Evolutionary conservation across 106 monocot genomes (phyloP).

Genomic region (Platanthera zijinensis): DNA sequence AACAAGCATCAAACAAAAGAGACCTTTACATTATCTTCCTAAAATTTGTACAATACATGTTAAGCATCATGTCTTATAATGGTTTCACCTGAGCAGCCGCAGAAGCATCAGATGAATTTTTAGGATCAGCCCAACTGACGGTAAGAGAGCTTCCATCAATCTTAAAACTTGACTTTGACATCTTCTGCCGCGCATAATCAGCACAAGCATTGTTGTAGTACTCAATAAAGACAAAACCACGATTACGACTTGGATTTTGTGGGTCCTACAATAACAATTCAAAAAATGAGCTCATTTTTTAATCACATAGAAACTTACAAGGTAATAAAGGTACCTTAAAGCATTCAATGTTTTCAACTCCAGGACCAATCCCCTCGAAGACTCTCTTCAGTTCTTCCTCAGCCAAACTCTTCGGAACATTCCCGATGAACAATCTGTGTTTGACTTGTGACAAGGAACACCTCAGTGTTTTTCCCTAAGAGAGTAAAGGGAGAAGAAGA

Average conservation of each 20-base stretch:
- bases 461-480: constrained; percentile 82
- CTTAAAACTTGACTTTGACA: constrained; percentile 66
- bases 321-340: constrained; percentile 56
- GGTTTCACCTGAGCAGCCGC: constrained; percentile 74
- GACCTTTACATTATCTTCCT: background rate
- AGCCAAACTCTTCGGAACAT: constrained; percentile 81
- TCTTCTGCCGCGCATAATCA: constrained; percentile 83
- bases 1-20: background rate
- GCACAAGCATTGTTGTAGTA: constrained; percentile 98
- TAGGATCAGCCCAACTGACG: constrained; percentile 97
- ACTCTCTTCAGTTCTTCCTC: constrained; percentile 84
- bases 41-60: background rate
- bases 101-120: constrained; percentile 69
- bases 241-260: constrained; percentile 79
- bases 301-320: background rate
- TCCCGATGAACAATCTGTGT: constrained; percentile 86
- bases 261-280: constrained; percentile 50
- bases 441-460: constrained; percentile 94
- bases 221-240: constrained; percentile 95
- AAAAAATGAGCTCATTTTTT: constrained; percentile 4
- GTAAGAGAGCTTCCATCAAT: constrained; percentile 81
- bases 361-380: constrained; percentile 77
- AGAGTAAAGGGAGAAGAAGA: background rate
- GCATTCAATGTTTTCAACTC: constrained; percentile 85
- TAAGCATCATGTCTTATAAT: background rate